Conservation (phyloP, 2,329 filamentous ascomycete genomes). For the Fusarium sp. region DNA sequence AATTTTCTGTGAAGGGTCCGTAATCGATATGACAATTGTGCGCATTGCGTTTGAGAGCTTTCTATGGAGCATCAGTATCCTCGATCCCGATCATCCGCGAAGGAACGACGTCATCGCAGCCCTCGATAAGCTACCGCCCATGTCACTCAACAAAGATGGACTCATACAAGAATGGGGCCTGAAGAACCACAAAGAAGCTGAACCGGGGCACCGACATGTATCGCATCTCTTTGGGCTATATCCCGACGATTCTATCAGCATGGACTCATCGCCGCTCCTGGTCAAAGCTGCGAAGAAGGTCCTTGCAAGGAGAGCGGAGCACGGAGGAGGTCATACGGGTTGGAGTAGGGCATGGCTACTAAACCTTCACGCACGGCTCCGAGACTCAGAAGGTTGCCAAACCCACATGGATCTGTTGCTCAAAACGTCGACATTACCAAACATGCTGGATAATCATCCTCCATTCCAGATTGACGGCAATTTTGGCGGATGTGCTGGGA, state of each 20-base stretch:
- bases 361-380: constrained; percentile 59
- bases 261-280: constrained; percentile 33
- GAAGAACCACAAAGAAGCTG: constrained; percentile 52
- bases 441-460: constrained; percentile 37
- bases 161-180: constrained; percentile 54
- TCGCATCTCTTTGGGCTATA: constrained; percentile 62
- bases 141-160: constrained; percentile 28
- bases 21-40: constrained; percentile 39
- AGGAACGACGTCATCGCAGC: constrained; percentile 1
- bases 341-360: constrained; percentile 64
- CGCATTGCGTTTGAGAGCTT: constrained; percentile 37
- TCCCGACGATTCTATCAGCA: constrained; percentile 50
- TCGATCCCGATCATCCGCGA: constrained; percentile 7
- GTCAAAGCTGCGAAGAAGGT: constrained; percentile 45
- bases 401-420: constrained; percentile 35
- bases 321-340: constrained; percentile 59
- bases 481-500: constrained; percentile 41
- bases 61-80: constrained; percentile 21
- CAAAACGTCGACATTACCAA: constrained; percentile 26
- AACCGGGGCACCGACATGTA: constrained; percentile 62
- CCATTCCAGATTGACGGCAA: constrained; percentile 48
- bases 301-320: constrained; percentile 43
- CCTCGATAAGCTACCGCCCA: constrained; percentile 2
- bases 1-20: constrained; percentile 41
- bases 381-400: constrained; percentile 19